Conservation (phyloP, 345 rosid genomes). For the Populus ilicifolia region DNA sequence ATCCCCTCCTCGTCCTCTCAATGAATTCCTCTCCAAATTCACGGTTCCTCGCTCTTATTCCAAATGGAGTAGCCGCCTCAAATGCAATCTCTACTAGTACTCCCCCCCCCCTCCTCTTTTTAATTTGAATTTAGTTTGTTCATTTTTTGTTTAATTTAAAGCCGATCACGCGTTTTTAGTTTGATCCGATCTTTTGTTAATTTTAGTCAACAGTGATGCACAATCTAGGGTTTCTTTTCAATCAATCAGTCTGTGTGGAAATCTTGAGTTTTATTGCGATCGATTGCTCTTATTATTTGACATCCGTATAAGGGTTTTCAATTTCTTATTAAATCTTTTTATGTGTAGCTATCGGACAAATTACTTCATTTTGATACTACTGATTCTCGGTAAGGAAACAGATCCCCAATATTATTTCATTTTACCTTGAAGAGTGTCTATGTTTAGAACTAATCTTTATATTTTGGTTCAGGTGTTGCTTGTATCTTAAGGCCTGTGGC, state of each 20-base stretch:
- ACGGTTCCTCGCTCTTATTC: slow-evolving; percentile 73
- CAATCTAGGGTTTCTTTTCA: neutral
- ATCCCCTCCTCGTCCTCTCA: slow-evolving; percentile 79
- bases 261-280: neutral
- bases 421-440: neutral
- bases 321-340: neutral
- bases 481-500: slow-evolving; percentile 78
- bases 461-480: slow-evolving; percentile 34
- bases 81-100: slow-evolving; percentile 99
- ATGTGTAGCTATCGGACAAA: slow-evolving; percentile 88
- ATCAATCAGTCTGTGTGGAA: neutral
- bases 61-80: slow-evolving; percentile 94
- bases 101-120: neutral
- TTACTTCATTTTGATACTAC: slow-evolving; percentile 77
- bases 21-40: slow-evolving; percentile 87
- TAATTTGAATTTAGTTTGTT: neutral
- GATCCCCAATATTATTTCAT: neutral
- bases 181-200: neutral
- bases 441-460: slow-evolving; percentile 30
- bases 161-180: neutral
- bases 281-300: neutral
- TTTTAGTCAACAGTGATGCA: neutral
- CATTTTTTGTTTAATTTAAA: neutral
- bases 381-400: slow-evolving; percentile 67
- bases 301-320: neutral